Evolutionary conservation across 441 rosid species (phyloP), one percentile per base, ranked within the genome.

Genomic region (Populus hybrid): DNA sequence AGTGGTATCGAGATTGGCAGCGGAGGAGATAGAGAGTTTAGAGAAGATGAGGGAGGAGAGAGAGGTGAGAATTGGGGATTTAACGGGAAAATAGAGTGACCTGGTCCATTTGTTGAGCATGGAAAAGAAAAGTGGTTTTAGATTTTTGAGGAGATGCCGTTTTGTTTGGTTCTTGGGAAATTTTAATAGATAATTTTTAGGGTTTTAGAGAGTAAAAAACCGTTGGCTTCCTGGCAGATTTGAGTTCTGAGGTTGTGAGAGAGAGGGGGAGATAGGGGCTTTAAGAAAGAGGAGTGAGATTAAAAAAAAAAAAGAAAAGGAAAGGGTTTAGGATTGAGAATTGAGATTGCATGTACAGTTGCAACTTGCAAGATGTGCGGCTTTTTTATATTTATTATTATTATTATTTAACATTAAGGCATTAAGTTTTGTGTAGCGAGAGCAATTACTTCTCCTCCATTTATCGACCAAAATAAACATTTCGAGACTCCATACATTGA

Each of bases 71-170:
- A 74, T 6, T 50, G 72, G 84, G 65, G 83, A 74, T 46, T 80
- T 75, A 36, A 76, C 76, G 24, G 63, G 81, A 71, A 84, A 81
- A 71, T 73, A 73, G 66, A 84, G 70, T 75, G 78, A 83, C 50
- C 77, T 75, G 30, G 77, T 79, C 87, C 85, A 89, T 84, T 78
- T 89, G 66, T 32, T 66, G 79, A 91, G 88, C 93, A 90, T 89
- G 82, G 81, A 75, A 82, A 63, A 42, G 36, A 35, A 53, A 24
- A 53, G 78, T 34, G 42, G 23, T 63, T 32, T 18, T 68, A 74
- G 74, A 77, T 71, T 70, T 78, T 4, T 66, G 28, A 34, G 36
- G 46, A 73, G 53, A 24, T 26, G 23, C 61, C 30, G 76, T 59
- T 63, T 50, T 68, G 34, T 50, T 70, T 71, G 79, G 71, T 76